Evolutionary conservation across 495 filamentous ascomycete genomes (phyloP).

Genomic region (Haplographium delicatum): DNA sequence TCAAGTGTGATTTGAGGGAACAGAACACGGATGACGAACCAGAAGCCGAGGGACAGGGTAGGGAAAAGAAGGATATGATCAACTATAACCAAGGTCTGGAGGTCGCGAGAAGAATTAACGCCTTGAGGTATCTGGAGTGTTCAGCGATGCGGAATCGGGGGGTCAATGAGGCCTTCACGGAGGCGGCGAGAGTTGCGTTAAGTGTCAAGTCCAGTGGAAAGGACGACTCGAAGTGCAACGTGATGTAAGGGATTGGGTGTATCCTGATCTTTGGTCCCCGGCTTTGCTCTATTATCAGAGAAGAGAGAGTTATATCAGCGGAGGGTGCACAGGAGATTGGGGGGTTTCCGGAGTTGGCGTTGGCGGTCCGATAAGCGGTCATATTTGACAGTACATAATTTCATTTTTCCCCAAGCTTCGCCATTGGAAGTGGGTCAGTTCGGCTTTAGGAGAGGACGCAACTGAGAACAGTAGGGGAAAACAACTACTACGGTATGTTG

Average conservation of each 20-base stretch:
- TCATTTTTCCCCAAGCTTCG: no score
- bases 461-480: no score
- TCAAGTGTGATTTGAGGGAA: slow-evolving; percentile 95
- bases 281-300: no score
- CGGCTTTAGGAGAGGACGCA: no score
- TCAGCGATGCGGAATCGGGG: slow-evolving; percentile 96
- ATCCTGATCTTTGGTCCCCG: no score
- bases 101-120: slow-evolving; percentile 82
- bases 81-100: slow-evolving; percentile 89
- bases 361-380: slow-evolving; percentile 10
- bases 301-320: no score
- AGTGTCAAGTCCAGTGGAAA: slow-evolving; percentile 68
- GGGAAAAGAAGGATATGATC: slow-evolving; percentile 70
- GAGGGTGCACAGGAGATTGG: background rate
- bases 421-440: no score
- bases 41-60: slow-evolving; percentile 32
- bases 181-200: slow-evolving; percentile 93
- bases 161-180: slow-evolving; percentile 97
- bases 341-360: slow-evolving; percentile 10
- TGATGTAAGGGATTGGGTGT: slow-evolving; percentile 42
- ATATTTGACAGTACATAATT: slow-evolving; percentile 14
- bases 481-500: no score
- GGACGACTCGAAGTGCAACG: slow-evolving; percentile 46
- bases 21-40: slow-evolving; percentile 48
- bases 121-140: slow-evolving; percentile 95